Evolutionary conservation across 2,329 filamentous ascomycete species (phyloP), one percentile per base, ranked within the genome.

Genomic region (Cercospora nicotianae): DNA sequence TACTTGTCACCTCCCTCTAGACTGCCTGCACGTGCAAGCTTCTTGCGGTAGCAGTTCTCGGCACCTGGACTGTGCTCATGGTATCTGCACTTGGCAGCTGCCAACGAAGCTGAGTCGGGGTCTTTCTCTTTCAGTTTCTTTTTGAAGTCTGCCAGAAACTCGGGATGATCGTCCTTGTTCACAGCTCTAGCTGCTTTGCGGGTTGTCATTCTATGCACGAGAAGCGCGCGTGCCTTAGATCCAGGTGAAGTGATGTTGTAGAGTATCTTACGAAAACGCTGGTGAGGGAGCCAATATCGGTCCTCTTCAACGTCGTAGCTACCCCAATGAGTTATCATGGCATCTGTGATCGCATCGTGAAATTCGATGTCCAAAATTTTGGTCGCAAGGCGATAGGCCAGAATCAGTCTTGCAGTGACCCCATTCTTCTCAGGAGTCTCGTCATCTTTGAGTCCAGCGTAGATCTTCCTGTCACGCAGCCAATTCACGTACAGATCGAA

Each of bases 291-390:
- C 48, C 48, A 53, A 10, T 53, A 53, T 6, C 48, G 48, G 5
- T 26, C 18, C 48, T 53, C 48, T 9, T 7, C 10, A 10, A 3
- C 48, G 3, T 53, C 48, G 10, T 26, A 26, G 48, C 48, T 23
- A 28, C 13, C 5, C 48, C 48, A 53, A 23, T 53, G 48, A 13
- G 48, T 16, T 12, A 26, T 23, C 28, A 63, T 63, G 16, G 60
- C 45, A 30, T 71, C 65, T 2, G n/a, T 45, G 9, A 71, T 28
- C 4, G 63, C 67, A n/a, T 71, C 67, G 28, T 67, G 69, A 63
- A 71, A 69, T 28, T 67, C 69, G 12, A 4, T 8, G 23, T 71
- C 69, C 31, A 66, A n/a, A 5, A 71, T 33, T 18, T 59, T 42
- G 31, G 66, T 60, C 3, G 65, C 69, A 5, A 67, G 67, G 2